Base-by-base conservation (phyloP, 2,329 filamentous ascomycete species). In the Zymoseptoria tritici region DNA sequence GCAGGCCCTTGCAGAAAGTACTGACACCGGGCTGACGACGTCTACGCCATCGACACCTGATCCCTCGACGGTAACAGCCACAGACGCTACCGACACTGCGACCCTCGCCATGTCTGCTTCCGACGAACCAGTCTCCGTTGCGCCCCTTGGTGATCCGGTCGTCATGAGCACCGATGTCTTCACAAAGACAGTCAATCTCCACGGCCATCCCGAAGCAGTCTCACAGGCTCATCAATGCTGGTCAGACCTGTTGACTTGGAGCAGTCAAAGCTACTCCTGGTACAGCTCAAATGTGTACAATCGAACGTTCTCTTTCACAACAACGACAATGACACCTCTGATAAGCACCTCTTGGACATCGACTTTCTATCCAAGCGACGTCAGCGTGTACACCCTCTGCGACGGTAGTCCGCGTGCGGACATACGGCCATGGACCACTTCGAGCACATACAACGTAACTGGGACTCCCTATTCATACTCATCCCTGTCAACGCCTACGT, bases 361-460 rank as follows among this genome's bases (percentile, higher is more conserved):
- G 2, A 66, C 64, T 1, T 56, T 55, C 22, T 67, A 66, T 22
- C 66, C 64, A 0, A 4, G 60, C 2, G 24, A 49, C 22, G 54
- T 57, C 9, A 66, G 60, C 49, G 59, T 61, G 0, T 70, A 69
- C 22, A 66, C 57, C 16, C 57, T 69, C 0, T 69, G 67, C 54
- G 67, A 70, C 58, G 66, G 67, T 21, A 62, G 59, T 9, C 53
- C 67, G 2, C 61, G 68, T 8, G 65, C 63, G 3, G 57, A 68
- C 29, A 24, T 57, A n/a, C 22, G 56, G 20, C 66, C 64, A 6
- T 50, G 16, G 2, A 68, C 66, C 9, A 53, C 57, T 9, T 50
- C 52, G 9, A 22, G 20, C 2, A 26, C 19, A 16, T 59, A n/a
- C 11, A 57, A 49, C 22, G 57, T 56, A 8, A 61, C 58, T 3